Conservation (phyloP, 2,329 filamentous ascomycete genomes). For the Penicillium freii region DNA sequence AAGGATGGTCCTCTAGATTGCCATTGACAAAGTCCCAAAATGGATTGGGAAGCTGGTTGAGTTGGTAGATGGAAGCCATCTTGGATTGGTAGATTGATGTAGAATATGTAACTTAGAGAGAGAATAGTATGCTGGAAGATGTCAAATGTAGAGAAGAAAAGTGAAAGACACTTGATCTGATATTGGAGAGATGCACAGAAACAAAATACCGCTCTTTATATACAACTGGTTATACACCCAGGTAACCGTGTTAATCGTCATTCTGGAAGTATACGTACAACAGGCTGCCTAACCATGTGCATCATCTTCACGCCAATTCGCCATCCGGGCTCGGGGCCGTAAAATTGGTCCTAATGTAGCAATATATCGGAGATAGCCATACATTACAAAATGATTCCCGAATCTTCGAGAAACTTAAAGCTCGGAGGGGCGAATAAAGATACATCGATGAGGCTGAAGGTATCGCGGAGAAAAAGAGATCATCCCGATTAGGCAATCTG, state of each 20-base stretch:
- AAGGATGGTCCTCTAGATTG: slow-evolving; percentile 49
- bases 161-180: slow-evolving; percentile 8
- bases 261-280: slow-evolving; percentile 14
- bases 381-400: neutral
- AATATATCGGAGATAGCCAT: neutral
- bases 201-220: slow-evolving; percentile 8
- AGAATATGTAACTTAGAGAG: neutral
- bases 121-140: neutral
- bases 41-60: slow-evolving; percentile 51
- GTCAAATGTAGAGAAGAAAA: neutral
- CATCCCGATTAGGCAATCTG: neutral
- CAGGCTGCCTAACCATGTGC: slow-evolving; percentile 14
- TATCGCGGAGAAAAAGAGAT: neutral
- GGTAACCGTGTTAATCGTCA: slow-evolving; percentile 11
- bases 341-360: neutral
- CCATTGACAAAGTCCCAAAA: slow-evolving; percentile 57
- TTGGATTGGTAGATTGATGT: slow-evolving; percentile 19
- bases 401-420: neutral
- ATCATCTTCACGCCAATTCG: slow-evolving; percentile 2
- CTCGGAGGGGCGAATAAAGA: slow-evolving; percentile 9
- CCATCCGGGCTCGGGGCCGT: slow-evolving; percentile 3
- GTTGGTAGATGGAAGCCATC: slow-evolving; percentile 55
- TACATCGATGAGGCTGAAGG: neutral
- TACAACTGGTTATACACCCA: slow-evolving; percentile 4
- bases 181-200: neutral